A percentile compares a stretch with the other conserved stretches of the same genome.
These are phyloP conservation scores for Penicillium rolfsii DNA, from an alignment of 2,329 filamentous ascomycete genomes.

Conservation along the genomic window DNA sequence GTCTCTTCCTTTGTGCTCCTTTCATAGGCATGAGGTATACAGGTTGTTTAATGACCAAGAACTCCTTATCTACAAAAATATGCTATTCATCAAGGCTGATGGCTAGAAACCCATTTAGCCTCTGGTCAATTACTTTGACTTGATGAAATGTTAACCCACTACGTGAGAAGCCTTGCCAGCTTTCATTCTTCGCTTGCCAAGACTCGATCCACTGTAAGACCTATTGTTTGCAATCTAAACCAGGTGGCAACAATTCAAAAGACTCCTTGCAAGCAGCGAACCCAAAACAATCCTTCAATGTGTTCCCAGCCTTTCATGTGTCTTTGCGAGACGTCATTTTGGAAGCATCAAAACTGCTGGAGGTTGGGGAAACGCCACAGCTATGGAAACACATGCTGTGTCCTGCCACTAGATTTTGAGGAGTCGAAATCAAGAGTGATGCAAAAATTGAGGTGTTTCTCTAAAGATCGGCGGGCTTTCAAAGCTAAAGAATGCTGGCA, in stretches of 20 bases:
- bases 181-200: background rate
- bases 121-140: too few relatives aligned
- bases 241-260: background rate
- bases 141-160: too few relatives aligned
- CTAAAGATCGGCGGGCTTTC: background rate
- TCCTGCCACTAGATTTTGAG: background rate
- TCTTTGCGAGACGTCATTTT: background rate
- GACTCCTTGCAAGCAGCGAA: background rate
- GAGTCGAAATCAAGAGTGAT: background rate
- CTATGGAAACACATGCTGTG: background rate
- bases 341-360: background rate
- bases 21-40: too few relatives aligned
- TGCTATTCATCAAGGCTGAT: too few relatives aligned
- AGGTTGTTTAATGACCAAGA: too few relatives aligned
- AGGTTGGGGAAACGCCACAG: background rate
- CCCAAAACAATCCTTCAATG: background rate
- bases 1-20: too few relatives aligned
- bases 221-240: too few relatives aligned
- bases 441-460: background rate
- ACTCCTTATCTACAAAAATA: too few relatives aligned
- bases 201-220: background rate
- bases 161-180: background rate
- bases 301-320: background rate
- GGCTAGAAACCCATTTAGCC: too few relatives aligned
- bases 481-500: background rate